A percentile compares a stretch with the other conserved stretches of the same genome.
phyloP scores from a whole-genome alignment of 192 early-diverging fungal species.

The Coemansia sp. region DNA sequence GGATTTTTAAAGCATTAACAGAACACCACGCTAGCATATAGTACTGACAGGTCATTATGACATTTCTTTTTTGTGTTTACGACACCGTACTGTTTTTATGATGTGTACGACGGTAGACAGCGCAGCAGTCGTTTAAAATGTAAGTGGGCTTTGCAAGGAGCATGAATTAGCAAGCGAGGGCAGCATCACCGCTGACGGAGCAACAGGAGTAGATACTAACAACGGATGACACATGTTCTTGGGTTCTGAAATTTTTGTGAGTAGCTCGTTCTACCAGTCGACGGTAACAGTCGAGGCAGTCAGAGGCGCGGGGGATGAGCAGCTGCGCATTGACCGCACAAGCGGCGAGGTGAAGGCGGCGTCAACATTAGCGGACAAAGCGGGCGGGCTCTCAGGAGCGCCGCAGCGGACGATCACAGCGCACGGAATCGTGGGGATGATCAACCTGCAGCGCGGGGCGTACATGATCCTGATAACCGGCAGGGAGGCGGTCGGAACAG shows the following conservation, averaged over 20 bases:
- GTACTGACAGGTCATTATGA: not conserved
- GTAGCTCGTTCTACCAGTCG: constrained; percentile 48
- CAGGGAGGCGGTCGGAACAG: constrained; percentile 38
- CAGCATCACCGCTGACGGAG: no score
- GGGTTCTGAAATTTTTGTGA: not conserved
- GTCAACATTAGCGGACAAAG: not conserved
- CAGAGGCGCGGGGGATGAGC: constrained; percentile 36
- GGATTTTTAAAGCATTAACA: not conserved
- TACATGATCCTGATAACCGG: constrained; percentile 53
- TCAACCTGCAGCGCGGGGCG: constrained; percentile 45
- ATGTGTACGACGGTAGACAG: constrained; percentile 22
- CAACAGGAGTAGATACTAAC: no score
- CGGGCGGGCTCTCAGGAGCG: constrained; percentile 31
- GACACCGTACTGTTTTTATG: not conserved
- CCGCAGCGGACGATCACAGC: constrained; percentile 44
- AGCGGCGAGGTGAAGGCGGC: constrained; percentile 23
- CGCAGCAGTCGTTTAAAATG: constrained; percentile 50
- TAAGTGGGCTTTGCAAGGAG: constrained; percentile 5
- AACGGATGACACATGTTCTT: not conserved
- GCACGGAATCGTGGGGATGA: constrained; percentile 50
- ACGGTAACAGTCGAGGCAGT: constrained; percentile 45
- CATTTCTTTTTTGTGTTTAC: not conserved
- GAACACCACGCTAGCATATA: not conserved
- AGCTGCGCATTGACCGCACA: constrained; percentile 38
- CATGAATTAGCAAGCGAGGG: not conserved